Evolutionary conservation across 345 rosid genomes (phyloP), one percentile per base, ranked within the genome.

Genomic region (Eucalyptus curtisii): DNA sequence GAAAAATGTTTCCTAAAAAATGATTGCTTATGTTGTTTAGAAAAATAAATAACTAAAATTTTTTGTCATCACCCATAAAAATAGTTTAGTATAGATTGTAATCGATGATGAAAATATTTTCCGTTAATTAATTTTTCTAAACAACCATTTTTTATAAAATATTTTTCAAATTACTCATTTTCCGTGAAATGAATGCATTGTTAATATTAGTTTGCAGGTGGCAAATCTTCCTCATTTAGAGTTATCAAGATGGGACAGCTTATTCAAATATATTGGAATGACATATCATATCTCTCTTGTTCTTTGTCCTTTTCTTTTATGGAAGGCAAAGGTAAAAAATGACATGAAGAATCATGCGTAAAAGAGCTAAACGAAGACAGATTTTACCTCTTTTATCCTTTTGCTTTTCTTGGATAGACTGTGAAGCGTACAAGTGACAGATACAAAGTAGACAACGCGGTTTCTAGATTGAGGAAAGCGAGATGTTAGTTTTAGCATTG

Each of bases 131-230:
- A 15, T 16, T 50, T 15, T 50, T 50, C 55, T 50, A 16, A 50
- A 50, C 20, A 6, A 50, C n/a, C 3, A 16, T 16, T 50, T 50
- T 52, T 0, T 4, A 52, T 52, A 52, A 52, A 17, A 17, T 17
- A 7, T 7, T 52, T 17, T 52, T 17, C 3, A 52, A 52, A 52
- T 52, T 1, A 52, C 4, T 52, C 2, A 52, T 52, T 16, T 52
- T 52, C 2, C 0, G 8, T 7, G 2, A 52, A 52, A 52, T 7
- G 2, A 19, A 52, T 7, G 22, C 22, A 17, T 1, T 7, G 0
- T 55, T 55, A 55, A 6, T 55, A 55, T 55, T 13, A 13, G 6
- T 55, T 55, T 9, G 5, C 27, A 24, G 1, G 61, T 2, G 61
- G 27, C 5, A 55, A 55, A 22, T 24, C 61, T 55, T 55, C 6